Percentiles rank a stretch among this genome's conserved stretches.
phyloP scores from a whole-genome alignment of 345 rosid genomes.

The Acer negundo region DNA sequence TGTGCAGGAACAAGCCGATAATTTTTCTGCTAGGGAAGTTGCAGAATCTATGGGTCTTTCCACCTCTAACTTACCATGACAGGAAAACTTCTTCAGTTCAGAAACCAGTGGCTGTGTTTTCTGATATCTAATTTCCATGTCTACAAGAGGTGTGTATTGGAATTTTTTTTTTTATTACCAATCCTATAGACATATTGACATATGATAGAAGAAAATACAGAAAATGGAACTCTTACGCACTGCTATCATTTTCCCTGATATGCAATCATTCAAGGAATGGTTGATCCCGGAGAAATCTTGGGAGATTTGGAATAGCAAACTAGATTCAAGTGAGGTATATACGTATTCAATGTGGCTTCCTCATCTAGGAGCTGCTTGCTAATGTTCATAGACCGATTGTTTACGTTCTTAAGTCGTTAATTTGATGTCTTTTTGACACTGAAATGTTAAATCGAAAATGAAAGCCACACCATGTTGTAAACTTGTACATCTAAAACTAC shows the following conservation, averaged over 20 bases:
- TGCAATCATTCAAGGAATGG: conserved; percentile 5
- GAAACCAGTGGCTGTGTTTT: neutral
- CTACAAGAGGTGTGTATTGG: conserved; percentile 8
- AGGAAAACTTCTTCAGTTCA: neutral
- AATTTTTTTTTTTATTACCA: neutral
- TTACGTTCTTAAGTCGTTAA: neutral
- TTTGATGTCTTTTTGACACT: neutral
- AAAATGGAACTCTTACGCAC: neutral
- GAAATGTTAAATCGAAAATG: neutral
- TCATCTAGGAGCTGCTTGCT: conserved; percentile 9
- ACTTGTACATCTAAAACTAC: conserved; percentile 15
- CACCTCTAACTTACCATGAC: conserved; percentile 50
- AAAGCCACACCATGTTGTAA: neutral
- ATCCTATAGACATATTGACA: neutral
- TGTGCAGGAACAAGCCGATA: conserved; percentile 80
- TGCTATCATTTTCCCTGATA: neutral
- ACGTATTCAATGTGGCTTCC: neutral
- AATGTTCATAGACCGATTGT: neutral
- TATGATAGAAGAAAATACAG: neutral
- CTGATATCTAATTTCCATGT: conserved; percentile 4
- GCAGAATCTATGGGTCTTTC: conserved; percentile 76
- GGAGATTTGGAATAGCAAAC: neutral
- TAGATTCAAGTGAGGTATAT: conserved; percentile 10
- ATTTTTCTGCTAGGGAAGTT: conserved; percentile 63
- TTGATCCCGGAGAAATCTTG: conserved; percentile 12